Evolutionary conservation across 345 rosid genomes (phyloP), one percentile per base, ranked within the genome.

Genomic region (Eucalyptus marginata): DNA sequence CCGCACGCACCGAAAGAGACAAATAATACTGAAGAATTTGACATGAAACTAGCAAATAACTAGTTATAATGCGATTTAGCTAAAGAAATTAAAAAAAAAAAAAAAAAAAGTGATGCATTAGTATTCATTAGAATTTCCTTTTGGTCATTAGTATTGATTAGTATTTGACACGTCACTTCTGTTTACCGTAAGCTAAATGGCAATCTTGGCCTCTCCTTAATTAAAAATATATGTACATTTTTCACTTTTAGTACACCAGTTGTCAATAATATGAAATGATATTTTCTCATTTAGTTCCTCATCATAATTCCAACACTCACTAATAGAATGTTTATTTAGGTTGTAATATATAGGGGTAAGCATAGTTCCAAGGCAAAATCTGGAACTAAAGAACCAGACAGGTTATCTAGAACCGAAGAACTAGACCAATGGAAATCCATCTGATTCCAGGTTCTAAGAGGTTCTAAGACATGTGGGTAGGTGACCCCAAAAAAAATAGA

Each of bases 381-480:
- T 40, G 40, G 40, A 40, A 36, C 36, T 3, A 36, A 36, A 36
- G 36, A 36, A 36, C 36, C 36, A 36, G 3, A 36, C 36, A 36
- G 36, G 36, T 36, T 36, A 36, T 10, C 10, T 52, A 7, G 24
- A 52, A 20, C 3, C 1, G 25, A 4, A 52, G 25, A 52, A 52
- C 25, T 1, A 3, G 5, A 7, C 24, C 4, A 2, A 0, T 52
- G 58, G 10, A 1, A 52, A 52, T 22, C 1, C 18, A 4, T 18
- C 2, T 2, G 1, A 1, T 52, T 52, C 24, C 8, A 18, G 4
- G 10, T 18, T 52, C 10, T 52, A 52, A n/a, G n/a, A n/a, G n/a
- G n/a, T n/a, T n/a, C n/a, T n/a, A n/a, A 52, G 4, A 24, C 18
- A 52, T 18, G 10, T 52, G 56, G 24, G 36, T 36, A 36, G 36